These are phyloP conservation scores for Moelleriella libera DNA, from an alignment of 2,329 filamentous ascomycete species.

Conservation along the genomic window DNA sequence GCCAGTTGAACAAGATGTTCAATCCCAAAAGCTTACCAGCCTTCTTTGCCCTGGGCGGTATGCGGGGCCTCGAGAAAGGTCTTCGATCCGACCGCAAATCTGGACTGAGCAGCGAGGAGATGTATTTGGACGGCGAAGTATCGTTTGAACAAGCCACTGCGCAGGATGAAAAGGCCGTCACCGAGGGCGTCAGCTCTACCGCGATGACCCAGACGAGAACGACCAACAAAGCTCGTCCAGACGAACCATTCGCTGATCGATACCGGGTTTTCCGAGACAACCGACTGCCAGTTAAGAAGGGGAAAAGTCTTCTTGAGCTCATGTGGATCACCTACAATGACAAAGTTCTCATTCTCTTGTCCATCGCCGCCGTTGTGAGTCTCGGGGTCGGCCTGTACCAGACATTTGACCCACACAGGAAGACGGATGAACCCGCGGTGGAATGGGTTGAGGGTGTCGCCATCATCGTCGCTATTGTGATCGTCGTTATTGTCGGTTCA, in stretches of 20 bases:
- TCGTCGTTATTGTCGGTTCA: constrained; percentile 64
- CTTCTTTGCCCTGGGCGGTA: constrained; percentile 67
- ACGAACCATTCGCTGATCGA: constrained; percentile 42
- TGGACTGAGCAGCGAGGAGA: constrained; percentile 68
- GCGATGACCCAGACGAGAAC: neutral
- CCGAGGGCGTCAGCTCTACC: constrained; percentile 13
- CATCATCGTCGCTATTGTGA: constrained; percentile 66
- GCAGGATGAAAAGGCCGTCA: constrained; percentile 17
- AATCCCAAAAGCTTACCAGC: constrained; percentile 79
- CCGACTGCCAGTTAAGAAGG: constrained; percentile 57
- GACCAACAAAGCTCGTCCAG: constrained; percentile 4
- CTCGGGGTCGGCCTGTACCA: constrained; percentile 64
- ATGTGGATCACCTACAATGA: constrained; percentile 80
- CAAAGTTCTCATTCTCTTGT: constrained; percentile 63
- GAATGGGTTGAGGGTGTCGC: constrained; percentile 76
- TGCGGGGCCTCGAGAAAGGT: constrained; percentile 66
- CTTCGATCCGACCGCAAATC: constrained; percentile 56
- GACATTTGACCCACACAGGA: constrained; percentile 48
- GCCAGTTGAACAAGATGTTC: constrained; percentile 73
- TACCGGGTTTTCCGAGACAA: constrained; percentile 62
- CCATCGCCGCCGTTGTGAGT: constrained; percentile 56
- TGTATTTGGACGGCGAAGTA: constrained; percentile 46
- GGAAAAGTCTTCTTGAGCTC: constrained; percentile 56
- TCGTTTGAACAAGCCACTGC: constrained; percentile 57
- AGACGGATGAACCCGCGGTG: constrained; percentile 36